phyloP scores from a whole-genome alignment of 2,329 filamentous ascomycete genomes.

The Sporothrix luriei region DNA sequence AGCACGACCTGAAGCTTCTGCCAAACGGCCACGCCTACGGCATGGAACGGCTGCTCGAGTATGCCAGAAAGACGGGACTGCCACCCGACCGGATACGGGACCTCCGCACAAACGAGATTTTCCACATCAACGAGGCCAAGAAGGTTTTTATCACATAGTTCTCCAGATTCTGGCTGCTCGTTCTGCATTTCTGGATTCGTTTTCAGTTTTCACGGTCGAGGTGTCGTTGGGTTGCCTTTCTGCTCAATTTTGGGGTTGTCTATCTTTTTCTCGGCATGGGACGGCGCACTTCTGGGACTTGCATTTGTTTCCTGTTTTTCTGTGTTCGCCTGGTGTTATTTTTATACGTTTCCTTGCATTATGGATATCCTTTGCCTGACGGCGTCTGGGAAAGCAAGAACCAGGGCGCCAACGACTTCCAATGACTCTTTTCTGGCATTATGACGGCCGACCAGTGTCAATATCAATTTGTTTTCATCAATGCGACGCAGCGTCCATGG shows the following conservation, averaged over 20 bases:
- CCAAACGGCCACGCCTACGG: conserved; percentile 89
- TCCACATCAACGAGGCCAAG: conserved; percentile 63
- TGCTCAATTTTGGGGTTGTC: not conserved
- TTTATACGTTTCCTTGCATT: not conserved
- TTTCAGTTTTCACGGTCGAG: not conserved
- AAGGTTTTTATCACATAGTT: conserved; percentile 86
- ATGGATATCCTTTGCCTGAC: not conserved
- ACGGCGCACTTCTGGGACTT: conserved; percentile 8
- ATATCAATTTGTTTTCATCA: conserved; percentile 1
- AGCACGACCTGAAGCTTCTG: conserved; percentile 80
- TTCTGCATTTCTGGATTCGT: not conserved
- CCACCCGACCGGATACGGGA: conserved; percentile 71
- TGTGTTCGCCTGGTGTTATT: not conserved
- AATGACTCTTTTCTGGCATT: not conserved
- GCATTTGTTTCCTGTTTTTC: not conserved
- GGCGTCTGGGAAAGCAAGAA: not conserved
- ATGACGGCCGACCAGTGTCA: conserved; percentile 3
- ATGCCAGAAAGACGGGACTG: conserved; percentile 78
- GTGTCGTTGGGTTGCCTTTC: not conserved
- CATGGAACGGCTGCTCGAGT: conserved; percentile 68
- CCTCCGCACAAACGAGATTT: conserved; percentile 72
- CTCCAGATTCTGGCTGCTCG: not conserved
- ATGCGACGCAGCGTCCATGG: not conserved
- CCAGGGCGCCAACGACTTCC: conserved; percentile 3
- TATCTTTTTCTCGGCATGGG: not conserved